A percentile compares a stretch with the other conserved stretches of the same genome.
phyloP scores from a whole-genome alignment of 768 basidiomycete species.

The Xanthoconium stramineum region DNA sequence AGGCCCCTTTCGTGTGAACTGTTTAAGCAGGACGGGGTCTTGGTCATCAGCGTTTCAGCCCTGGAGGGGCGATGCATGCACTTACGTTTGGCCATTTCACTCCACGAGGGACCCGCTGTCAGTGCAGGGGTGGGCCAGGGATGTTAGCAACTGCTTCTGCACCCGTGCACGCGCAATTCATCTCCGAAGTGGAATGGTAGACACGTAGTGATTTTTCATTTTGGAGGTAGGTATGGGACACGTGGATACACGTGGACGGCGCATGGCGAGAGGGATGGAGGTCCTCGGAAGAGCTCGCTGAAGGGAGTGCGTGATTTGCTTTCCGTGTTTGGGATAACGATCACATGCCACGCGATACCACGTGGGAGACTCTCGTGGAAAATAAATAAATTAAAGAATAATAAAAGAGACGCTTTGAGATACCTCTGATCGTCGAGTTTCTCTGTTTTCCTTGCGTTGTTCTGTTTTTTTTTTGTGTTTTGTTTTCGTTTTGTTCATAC shows the following conservation, averaged over 20 bases:
- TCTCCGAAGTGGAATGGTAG: slow-evolving; percentile 2
- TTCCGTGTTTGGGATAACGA: neutral
- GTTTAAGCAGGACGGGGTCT: neutral
- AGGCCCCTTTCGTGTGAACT: neutral
- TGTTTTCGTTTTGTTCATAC: slow-evolving; percentile 12
- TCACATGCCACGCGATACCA: slow-evolving; percentile 25
- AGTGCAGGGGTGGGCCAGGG: slow-evolving; percentile 2
- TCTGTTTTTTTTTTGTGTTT: neutral
- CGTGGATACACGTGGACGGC: slow-evolving; percentile 17
- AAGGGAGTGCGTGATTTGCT: neutral
- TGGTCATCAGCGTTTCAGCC: neutral
- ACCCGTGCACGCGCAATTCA: slow-evolving; percentile 8
- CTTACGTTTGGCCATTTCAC: neutral
- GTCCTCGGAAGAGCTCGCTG: neutral
- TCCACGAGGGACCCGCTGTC: neutral
- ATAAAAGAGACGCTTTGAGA: neutral
- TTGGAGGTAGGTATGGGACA: too few species aligned
- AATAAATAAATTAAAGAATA: slow-evolving; percentile 6
- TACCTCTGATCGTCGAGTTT: neutral
- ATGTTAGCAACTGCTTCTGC: neutral
- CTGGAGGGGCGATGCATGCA: neutral
- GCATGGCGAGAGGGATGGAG: neutral
- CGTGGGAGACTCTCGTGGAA: slow-evolving; percentile 20
- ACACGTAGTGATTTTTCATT: neutral
- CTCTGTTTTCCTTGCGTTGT: neutral